phyloP scores from a whole-genome alignment of 73 alveolate genomes.

The Durusdinium trenchii region DNA sequence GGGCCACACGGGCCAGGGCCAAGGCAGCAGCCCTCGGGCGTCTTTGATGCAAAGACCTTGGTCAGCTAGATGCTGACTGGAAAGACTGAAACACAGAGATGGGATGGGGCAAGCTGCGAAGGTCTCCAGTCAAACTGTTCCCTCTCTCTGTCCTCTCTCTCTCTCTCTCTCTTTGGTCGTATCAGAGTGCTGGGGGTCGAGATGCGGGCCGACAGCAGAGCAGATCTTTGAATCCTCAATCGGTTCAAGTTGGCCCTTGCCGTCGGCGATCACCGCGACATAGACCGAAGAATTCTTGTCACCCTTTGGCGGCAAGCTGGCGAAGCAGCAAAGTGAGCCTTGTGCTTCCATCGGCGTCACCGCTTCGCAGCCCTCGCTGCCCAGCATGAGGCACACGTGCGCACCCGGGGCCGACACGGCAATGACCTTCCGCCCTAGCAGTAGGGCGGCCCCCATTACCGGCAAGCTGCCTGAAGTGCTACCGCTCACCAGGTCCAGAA shows the following conservation, averaged over 20 bases:
- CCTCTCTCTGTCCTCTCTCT: neutral
- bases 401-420: slow-evolving; percentile 41
- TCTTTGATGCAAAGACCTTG: slow-evolving; percentile 16
- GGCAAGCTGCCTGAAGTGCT: neutral
- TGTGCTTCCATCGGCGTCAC: neutral
- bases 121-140: neutral
- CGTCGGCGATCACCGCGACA: neutral
- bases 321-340: slow-evolving; percentile 31
- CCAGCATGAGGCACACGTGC: neutral
- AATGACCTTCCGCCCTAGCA: slow-evolving; percentile 27
- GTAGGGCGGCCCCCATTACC: slow-evolving; percentile 41
- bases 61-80: neutral
- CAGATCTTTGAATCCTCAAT: neutral
- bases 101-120: neutral
- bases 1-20: slow-evolving; percentile 46
- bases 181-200: slow-evolving; percentile 45
- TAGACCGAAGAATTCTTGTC: neutral
- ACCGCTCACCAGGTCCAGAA: slow-evolving; percentile 50
- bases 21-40: slow-evolving; percentile 67
- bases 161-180: too few species aligned
- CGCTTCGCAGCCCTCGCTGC: neutral
- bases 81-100: too few species aligned
- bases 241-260: neutral
- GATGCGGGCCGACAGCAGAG: slow-evolving; percentile 49
- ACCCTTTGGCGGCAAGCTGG: neutral